phyloP scores from a whole-genome alignment of 495 filamentous ascomycete genomes.

The Mytilinidion resinicola region DNA sequence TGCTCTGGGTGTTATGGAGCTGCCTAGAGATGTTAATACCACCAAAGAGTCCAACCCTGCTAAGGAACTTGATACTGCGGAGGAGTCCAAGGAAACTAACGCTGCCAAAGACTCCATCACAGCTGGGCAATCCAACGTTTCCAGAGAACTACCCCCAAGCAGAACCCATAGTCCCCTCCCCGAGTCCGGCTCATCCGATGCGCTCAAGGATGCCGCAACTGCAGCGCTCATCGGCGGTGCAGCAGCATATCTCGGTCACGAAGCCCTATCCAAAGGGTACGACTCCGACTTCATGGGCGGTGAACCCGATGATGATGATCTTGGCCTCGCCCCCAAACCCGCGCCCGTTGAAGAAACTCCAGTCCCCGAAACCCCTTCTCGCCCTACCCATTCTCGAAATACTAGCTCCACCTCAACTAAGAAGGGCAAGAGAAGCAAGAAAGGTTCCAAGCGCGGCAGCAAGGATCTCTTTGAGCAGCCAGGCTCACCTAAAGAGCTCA shows the following conservation, averaged over 20 bases:
- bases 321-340: conserved; percentile 10
- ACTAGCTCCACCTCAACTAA: conserved; percentile 13
- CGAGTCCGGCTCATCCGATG: conserved; percentile 3
- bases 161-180: no score
- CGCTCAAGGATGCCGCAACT: conserved; percentile 10
- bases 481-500: conserved; percentile 10
- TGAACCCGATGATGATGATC: conserved; percentile 21
- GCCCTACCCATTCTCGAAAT: conserved; percentile 8
- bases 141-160: no score
- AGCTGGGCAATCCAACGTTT: no score
- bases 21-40: neutral
- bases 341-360: neutral
- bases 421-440: conserved; percentile 26
- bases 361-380: conserved; percentile 13
- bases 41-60: no score
- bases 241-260: conserved; percentile 2
- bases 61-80: no score
- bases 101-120: no score
- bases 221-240: neutral
- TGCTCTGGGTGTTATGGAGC: conserved; percentile 11
- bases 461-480: conserved; percentile 9
- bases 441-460: conserved; percentile 22
- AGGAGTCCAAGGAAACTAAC: no score
- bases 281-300: conserved; percentile 25
- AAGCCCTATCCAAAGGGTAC: conserved; percentile 5